phyloP scores from a whole-genome alignment of 331 rosid genomes.

The Quercus tomentella region DNA sequence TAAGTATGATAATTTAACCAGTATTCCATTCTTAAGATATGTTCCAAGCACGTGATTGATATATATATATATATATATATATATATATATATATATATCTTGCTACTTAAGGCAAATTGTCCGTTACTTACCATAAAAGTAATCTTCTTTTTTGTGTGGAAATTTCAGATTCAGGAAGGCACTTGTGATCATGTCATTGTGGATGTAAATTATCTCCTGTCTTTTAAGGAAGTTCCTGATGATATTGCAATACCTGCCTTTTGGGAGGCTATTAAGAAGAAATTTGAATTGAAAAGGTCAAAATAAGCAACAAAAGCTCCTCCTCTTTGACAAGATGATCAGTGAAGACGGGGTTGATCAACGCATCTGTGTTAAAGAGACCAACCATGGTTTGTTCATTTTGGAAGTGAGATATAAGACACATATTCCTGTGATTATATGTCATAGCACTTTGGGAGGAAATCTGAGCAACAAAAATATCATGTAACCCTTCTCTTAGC shows the following conservation, averaged over 20 bases:
- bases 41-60: not conserved
- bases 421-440: not conserved
- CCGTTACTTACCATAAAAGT: too few relatives aligned
- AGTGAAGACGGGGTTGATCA: not conserved
- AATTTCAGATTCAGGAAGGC: constrained; percentile 61
- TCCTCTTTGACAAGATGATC: not conserved
- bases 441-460: not conserved
- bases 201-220: constrained; percentile 82
- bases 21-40: not conserved
- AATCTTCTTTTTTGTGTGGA: not conserved
- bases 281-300: constrained; percentile 35
- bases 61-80: too few relatives aligned
- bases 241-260: constrained; percentile 71
- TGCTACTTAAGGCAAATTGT: not conserved
- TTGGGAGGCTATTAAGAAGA: constrained; percentile 75
- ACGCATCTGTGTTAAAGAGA: not conserved
- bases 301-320: constrained; percentile 1
- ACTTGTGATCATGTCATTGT: constrained; percentile 88
- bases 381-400: not conserved
- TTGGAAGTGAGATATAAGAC: not conserved
- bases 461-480: not conserved
- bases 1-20: not conserved
- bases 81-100: too few relatives aligned
- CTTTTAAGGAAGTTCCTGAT: constrained; percentile 90
- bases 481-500: not conserved